Conservation (phyloP, 257 asterid genomes). For the Solanum sparsipilum region DNA sequence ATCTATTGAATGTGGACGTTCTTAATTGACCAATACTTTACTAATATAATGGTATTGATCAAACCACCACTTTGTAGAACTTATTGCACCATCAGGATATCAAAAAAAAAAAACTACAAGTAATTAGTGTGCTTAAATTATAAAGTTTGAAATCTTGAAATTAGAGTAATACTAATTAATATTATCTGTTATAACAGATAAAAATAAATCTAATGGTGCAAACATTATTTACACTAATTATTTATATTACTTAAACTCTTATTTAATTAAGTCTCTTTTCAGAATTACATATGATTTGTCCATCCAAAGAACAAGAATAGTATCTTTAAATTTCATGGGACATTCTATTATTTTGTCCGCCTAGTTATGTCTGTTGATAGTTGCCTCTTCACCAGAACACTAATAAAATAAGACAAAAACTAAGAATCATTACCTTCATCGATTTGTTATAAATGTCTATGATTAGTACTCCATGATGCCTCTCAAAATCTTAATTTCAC, state of each 20-base stretch:
- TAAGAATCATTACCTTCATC: conserved; percentile 7
- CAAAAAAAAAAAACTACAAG: too few relatives aligned
- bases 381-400: conserved; percentile 6
- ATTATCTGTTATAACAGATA: not conserved
- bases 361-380: not conserved
- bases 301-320: conserved; percentile 3
- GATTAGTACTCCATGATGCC: conserved; percentile 4
- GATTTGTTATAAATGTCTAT: not conserved
- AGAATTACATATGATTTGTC: not conserved
- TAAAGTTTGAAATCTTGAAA: not conserved
- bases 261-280: not conserved
- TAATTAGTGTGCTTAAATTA: not conserved
- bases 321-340: not conserved
- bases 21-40: not conserved
- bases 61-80: not conserved
- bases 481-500: conserved; percentile 1
- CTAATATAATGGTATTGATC: not conserved
- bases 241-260: not conserved
- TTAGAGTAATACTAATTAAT: not conserved
- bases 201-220: not conserved
- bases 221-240: not conserved
- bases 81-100: not conserved
- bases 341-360: not conserved
- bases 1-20: not conserved
- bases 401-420: conserved; percentile 1